Percentiles rank a stretch among this genome's conserved stretches.
Evolutionary conservation across 352 stramenopile species (phyloP).

Genomic region (Globisporangium recalcitrans): DNA sequence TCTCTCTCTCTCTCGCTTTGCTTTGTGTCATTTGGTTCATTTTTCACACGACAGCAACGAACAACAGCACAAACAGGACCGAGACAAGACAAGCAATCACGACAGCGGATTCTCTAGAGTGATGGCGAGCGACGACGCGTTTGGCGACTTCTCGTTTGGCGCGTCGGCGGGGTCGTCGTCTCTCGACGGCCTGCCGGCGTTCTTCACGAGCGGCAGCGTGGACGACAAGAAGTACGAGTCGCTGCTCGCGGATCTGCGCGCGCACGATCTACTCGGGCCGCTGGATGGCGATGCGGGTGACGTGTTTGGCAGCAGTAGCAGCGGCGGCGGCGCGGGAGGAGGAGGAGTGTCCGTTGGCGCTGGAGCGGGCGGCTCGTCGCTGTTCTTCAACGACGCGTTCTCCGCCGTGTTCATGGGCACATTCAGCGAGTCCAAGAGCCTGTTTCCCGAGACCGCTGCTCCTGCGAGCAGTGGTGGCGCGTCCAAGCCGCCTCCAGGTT

Average conservation of each 20-base stretch:
- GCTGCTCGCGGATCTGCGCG: constrained; percentile 75
- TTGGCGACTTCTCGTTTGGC: constrained; percentile 12
- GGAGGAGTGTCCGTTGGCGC: constrained; percentile 11
- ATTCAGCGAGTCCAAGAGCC: constrained; percentile 43
- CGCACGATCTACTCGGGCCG: constrained; percentile 76
- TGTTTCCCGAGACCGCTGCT: constrained; percentile 3
- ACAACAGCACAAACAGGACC: background rate
- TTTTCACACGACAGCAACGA: background rate
- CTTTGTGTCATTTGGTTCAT: background rate
- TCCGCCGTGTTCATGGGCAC: constrained; percentile 80
- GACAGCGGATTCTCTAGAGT: background rate
- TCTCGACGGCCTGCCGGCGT: constrained; percentile 53
- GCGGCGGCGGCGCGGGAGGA: background rate
- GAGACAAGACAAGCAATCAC: background rate
- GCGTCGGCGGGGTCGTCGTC: constrained; percentile 18
- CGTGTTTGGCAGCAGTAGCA: constrained; percentile 15
- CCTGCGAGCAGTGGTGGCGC: constrained; percentile 5
- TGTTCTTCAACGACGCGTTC: constrained; percentile 86
- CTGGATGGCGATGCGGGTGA: constrained; percentile 30
- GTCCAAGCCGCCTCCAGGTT: constrained; percentile 43
- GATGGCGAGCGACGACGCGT: constrained; percentile 36
- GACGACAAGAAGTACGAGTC: constrained; percentile 87
- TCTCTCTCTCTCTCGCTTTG: background rate
- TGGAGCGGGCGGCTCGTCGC: constrained; percentile 41
- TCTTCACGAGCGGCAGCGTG: constrained; percentile 76